Evolutionary conservation across 495 filamentous ascomycete species (phyloP), one percentile per base, ranked within the genome.

Genomic region (Penicillium dipodomyicola): DNA sequence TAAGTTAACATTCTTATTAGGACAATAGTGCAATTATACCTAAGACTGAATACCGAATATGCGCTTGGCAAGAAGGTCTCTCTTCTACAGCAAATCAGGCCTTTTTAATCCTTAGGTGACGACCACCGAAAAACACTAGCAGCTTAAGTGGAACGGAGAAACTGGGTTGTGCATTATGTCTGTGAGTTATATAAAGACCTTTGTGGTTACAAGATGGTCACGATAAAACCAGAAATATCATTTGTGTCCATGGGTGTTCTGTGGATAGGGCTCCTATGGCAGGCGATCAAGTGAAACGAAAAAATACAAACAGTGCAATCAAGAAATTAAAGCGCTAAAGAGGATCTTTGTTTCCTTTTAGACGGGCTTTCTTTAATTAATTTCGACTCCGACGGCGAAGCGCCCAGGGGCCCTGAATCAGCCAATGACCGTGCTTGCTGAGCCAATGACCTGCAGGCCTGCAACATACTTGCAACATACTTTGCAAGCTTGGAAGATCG

Each of bases 381-480:
- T 49, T 49, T 35, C 11, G 25, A 43, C 25, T 29, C 49, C 30
- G 51, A 44, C 17, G 32, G 46, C 39, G 47, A 63, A 52, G 60
- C 63, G 63, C 63, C 56, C 48, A 58, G 46, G 46, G 33, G 39
- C 22, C 43, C 41, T 19, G 1, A 23, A 14, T n/a, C 29, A 47
- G 43, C 52, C 52, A 54, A 54, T 54, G n/a, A n/a, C 32, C 30
- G 22, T 54, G 45, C 19, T 45, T 32, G 17, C 35, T 40, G 15
- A 27, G 41, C 47, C 47, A 53, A 58, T 58, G 54, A n/a, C 35
- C 49, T 63, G 56, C 56, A 60, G 53, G 58, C 42, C 40, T 50
- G 54, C 57, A 47, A 63, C 54, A 49, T 42, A 60, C 43, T 49
- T 59, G 29, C n/a, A n/a, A n/a, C n/a, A n/a, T n/a, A n/a, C n/a